A percentile compares a stretch with the other conserved stretches of the same genome.
These are phyloP conservation scores for Hydnum rufescens DNA, from an alignment of 768 basidiomycete genomes.

Conservation along the genomic window DNA sequence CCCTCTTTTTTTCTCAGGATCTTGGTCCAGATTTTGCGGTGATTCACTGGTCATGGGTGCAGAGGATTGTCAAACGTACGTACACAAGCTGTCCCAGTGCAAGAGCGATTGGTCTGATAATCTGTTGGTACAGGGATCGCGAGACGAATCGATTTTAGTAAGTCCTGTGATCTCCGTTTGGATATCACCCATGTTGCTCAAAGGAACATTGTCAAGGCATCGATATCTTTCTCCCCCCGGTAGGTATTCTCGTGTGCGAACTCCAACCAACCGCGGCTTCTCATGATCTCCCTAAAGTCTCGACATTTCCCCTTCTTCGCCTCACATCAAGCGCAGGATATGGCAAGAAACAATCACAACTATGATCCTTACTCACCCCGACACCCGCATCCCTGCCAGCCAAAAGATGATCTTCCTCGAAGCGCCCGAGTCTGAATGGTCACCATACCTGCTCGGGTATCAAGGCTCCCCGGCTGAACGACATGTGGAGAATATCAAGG, in stretches of 20 bases:
- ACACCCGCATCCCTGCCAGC: constrained; percentile 35
- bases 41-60: constrained; percentile 32
- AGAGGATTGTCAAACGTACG: constrained; percentile 40
- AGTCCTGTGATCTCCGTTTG: no score
- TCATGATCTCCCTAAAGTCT: constrained; percentile 22
- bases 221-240: constrained; percentile 66
- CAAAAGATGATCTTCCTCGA: constrained; percentile 42
- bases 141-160: constrained; percentile 57
- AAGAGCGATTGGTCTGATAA: no score
- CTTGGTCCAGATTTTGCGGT: constrained; percentile 35
- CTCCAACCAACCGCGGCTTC: constrained; percentile 3
- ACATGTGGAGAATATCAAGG: constrained; percentile 64
- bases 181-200: no score
- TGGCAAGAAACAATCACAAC: constrained; percentile 63
- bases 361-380: constrained; percentile 38
- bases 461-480: constrained; percentile 43
- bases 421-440: constrained; percentile 34
- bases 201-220: constrained; percentile 34
- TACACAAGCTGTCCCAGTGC: no score
- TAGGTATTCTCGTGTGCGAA: constrained; percentile 16
- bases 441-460: constrained; percentile 53
- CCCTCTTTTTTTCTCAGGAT: constrained; percentile 5
- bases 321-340: constrained; percentile 47
- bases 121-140: constrained; percentile 25
- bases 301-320: constrained; percentile 33